Conservation (phyloP, 805 yeast species). For the Groenewaldozyma tartarivorans region DNA sequence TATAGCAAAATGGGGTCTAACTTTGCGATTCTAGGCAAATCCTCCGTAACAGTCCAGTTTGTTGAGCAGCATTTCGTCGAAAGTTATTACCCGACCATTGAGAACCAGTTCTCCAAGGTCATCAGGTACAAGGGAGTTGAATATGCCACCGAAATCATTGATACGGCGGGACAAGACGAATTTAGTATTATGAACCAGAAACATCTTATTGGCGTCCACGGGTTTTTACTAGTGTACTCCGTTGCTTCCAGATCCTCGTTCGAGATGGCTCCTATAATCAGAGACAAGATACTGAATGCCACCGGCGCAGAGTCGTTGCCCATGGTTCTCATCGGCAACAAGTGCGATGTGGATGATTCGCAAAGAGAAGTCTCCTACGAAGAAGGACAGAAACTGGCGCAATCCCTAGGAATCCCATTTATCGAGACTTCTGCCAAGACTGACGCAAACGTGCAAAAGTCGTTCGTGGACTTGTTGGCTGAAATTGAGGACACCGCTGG, state of each 20-base stretch:
- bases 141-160: conserved; percentile 63
- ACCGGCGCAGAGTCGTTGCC: conserved; percentile 54
- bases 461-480: conserved; percentile 17
- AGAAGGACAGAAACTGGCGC: conserved; percentile 46
- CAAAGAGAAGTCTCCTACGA: conserved; percentile 47
- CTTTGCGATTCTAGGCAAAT: conserved; percentile 41
- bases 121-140: conserved; percentile 50
- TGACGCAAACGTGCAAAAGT: conserved; percentile 42
- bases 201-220: conserved; percentile 61
- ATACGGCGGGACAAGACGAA: conserved; percentile 82
- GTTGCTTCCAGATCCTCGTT: conserved; percentile 60
- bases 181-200: conserved; percentile 61
- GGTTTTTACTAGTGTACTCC: conserved; percentile 61
- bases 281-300: conserved; percentile 65
- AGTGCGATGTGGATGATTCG: conserved; percentile 43
- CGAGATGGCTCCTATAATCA: conserved; percentile 52
- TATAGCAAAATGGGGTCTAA: not conserved
- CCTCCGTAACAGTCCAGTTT: conserved; percentile 62
- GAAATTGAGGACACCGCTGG: conserved; percentile 17
- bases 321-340: conserved; percentile 58
- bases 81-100: conserved; percentile 71
- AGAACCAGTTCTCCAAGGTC: conserved; percentile 57
- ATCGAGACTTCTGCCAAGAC: conserved; percentile 68
- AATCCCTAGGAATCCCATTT: conserved; percentile 48
- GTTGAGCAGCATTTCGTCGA: conserved; percentile 71